Conservation (phyloP, 768 basidiomycete genomes). For the Boletus pseudo-olivaceus region DNA sequence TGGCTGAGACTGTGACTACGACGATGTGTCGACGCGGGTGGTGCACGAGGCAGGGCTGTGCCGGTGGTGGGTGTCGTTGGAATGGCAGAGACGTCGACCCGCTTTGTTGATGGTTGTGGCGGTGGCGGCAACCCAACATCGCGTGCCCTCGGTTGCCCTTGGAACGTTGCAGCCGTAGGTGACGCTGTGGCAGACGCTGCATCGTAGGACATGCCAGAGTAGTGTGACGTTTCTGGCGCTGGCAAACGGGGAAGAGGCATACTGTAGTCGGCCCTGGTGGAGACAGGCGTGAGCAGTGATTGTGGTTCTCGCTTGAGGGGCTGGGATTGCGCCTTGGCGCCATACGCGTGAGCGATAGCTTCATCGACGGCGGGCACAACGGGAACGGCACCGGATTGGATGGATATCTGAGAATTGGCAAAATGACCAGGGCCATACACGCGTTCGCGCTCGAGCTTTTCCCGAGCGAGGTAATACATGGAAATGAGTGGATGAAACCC, state of each 20-base stretch:
- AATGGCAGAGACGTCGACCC: slow-evolving; percentile 24
- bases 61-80: slow-evolving; percentile 29
- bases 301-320: slow-evolving; percentile 32
- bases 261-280: slow-evolving; percentile 64
- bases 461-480: slow-evolving; percentile 93
- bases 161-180: slow-evolving; percentile 58
- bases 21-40: slow-evolving; percentile 74
- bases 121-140: slow-evolving; percentile 53
- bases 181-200: slow-evolving; percentile 43
- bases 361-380: slow-evolving; percentile 20
- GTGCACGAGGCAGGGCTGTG: slow-evolving; percentile 55
- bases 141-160: slow-evolving; percentile 59
- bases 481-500: slow-evolving; percentile 95
- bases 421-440: slow-evolving; percentile 95
- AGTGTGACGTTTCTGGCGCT: slow-evolving; percentile 77
- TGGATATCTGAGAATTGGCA: slow-evolving; percentile 82
- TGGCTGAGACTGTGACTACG: slow-evolving; percentile 84
- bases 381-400: slow-evolving; percentile 34
- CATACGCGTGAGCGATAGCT: slow-evolving; percentile 9
- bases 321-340: slow-evolving; percentile 30
- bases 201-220: slow-evolving; percentile 80
- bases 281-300: slow-evolving; percentile 24
- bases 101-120: slow-evolving; percentile 26
- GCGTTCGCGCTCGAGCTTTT: slow-evolving; percentile 91
- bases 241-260: slow-evolving; percentile 82